Evolutionary conservation across 805 yeast species (phyloP).

Genomic region (Alloascoidea africana): DNA sequence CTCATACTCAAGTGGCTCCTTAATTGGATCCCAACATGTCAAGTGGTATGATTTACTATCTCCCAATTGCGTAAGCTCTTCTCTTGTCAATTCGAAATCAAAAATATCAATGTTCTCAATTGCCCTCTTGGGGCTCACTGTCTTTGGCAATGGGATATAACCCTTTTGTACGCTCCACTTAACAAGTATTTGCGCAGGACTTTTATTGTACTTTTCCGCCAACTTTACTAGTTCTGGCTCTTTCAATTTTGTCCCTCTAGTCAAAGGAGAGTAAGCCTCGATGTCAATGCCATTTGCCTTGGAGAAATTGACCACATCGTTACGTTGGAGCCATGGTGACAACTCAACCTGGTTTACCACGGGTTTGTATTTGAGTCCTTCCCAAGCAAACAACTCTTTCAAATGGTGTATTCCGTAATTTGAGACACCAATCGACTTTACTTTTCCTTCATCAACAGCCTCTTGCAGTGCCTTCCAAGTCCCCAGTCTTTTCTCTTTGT

Average conservation of each 20-base stretch:
- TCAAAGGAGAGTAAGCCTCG: conserved; percentile 55
- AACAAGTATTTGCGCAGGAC: conserved; percentile 31
- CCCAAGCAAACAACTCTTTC: conserved; percentile 33
- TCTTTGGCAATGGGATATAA: no score
- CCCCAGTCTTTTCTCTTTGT: conserved; percentile 21
- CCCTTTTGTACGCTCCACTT: conserved; percentile 35
- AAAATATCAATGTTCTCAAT: no score
- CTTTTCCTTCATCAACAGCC: conserved; percentile 31
- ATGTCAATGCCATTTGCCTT: conserved; percentile 28
- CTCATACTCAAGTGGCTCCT: no score
- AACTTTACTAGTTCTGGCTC: conserved; percentile 19
- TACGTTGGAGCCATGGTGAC: conserved; percentile 33
- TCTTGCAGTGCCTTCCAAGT: conserved; percentile 44
- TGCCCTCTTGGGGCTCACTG: no score
- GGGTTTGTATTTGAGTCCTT: conserved; percentile 30
- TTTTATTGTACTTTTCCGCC: conserved; percentile 22
- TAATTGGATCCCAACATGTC: no score
- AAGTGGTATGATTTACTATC: no score
- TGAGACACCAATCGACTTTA: conserved; percentile 46
- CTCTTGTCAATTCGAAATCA: no score
- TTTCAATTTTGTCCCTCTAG: no score
- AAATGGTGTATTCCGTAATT: conserved; percentile 45
- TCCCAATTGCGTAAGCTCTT: no score
- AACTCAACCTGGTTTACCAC: conserved; percentile 56
- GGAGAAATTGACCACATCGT: conserved; percentile 27